Conservation (phyloP, 495 filamentous ascomycete genomes). For the Annulohypoxylon maeteangense region DNA sequence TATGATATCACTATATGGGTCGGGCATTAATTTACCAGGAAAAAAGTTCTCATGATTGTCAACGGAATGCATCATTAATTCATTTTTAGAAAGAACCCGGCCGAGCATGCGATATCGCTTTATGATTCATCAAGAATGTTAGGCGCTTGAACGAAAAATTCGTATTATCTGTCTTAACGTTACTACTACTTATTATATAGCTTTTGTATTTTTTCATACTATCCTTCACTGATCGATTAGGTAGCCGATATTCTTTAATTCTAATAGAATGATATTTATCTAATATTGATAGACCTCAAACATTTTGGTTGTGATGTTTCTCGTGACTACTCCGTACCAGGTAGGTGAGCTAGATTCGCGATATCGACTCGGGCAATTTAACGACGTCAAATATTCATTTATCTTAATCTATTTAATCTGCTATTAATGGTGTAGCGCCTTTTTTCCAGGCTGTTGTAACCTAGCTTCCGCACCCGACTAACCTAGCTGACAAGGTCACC, state of each 20-base stretch:
- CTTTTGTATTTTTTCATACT: constrained; percentile 7
- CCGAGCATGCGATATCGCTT: constrained; percentile 34
- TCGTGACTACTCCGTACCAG: too few species aligned
- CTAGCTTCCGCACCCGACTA: not conserved
- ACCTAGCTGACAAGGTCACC: not conserved
- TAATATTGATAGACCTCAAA: not conserved
- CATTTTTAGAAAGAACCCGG: constrained; percentile 20
- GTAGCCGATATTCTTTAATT: constrained; percentile 22
- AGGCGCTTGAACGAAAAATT: constrained; percentile 26
- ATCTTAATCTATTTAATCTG: not conserved
- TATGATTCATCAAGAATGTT: constrained; percentile 31
- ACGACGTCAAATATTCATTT: not conserved
- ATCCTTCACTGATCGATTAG: constrained; percentile 10
- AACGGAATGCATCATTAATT: constrained; percentile 37
- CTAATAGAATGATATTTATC: constrained; percentile 23
- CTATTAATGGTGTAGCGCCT: constrained; percentile 1
- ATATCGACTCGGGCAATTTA: not conserved
- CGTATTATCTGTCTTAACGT: constrained; percentile 4
- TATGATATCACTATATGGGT: constrained; percentile 42
- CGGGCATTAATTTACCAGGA: constrained; percentile 22
- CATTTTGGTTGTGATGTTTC: not conserved
- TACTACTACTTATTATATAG: constrained; percentile 11
- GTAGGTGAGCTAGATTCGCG: not conserved
- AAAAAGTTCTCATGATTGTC: constrained; percentile 31
- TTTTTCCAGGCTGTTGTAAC: not conserved